phyloP scores from a whole-genome alignment of 2,329 filamentous ascomycete genomes.

The Ophiostoma montium region DNA sequence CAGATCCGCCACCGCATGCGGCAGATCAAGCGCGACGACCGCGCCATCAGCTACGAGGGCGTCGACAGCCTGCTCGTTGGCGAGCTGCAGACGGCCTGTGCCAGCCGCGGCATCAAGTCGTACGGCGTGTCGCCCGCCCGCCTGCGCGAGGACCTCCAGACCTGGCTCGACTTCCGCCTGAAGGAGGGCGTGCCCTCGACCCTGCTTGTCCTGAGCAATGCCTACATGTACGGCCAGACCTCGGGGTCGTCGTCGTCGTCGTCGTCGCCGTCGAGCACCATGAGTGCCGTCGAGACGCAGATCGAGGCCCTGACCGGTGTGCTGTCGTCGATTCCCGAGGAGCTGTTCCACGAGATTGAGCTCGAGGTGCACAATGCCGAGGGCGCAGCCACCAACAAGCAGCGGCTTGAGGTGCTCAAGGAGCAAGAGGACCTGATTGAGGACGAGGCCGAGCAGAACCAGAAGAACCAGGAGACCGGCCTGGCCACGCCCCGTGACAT shows the following conservation, averaged over 20 bases:
- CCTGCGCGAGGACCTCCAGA: slow-evolving; percentile 77
- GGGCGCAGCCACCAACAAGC: slow-evolving; percentile 95
- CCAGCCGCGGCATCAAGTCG: slow-evolving; percentile 81
- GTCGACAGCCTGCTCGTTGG: slow-evolving; percentile 85
- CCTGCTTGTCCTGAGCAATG: slow-evolving; percentile 87
- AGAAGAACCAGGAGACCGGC: slow-evolving; percentile 62
- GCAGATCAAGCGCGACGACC: slow-evolving; percentile 97
- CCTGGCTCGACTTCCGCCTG: slow-evolving; percentile 87
- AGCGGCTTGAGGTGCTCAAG: slow-evolving; percentile 92
- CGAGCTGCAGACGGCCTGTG: slow-evolving; percentile 84
- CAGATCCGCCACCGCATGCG: slow-evolving; percentile 95
- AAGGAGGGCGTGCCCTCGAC: slow-evolving; percentile 94
- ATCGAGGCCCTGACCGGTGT: slow-evolving; percentile 89
- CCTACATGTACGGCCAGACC: slow-evolving; percentile 82
- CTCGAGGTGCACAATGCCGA: slow-evolving; percentile 95
- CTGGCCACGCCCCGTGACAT: slow-evolving; percentile 67
- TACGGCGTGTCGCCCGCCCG: slow-evolving; percentile 81
- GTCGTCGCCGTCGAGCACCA: neutral
- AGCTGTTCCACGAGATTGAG: slow-evolving; percentile 98
- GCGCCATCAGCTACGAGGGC: slow-evolving; percentile 84
- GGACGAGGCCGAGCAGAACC: slow-evolving; percentile 87
- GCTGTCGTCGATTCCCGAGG: slow-evolving; percentile 86
- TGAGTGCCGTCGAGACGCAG: slow-evolving; percentile 71
- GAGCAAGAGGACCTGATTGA: slow-evolving; percentile 97
- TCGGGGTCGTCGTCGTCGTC: slow-evolving; percentile 14